Conservation (phyloP, 345 rosid genomes). For the Ricinus communis region DNA sequence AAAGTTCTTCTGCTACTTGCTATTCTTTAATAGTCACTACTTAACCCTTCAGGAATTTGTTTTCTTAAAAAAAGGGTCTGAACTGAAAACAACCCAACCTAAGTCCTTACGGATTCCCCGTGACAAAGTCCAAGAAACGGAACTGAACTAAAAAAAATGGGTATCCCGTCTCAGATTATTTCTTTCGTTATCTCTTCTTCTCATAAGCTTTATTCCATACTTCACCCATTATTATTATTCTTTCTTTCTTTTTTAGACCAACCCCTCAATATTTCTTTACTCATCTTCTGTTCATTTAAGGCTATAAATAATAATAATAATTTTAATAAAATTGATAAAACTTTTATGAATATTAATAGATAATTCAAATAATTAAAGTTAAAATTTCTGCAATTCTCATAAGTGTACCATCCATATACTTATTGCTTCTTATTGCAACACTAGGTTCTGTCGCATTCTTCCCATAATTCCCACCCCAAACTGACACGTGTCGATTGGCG, state of each 20-base stretch:
- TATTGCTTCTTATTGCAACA: not conserved
- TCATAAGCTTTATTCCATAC: not conserved
- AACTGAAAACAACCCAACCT: slow-evolving; percentile 8
- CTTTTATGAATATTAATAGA: too few relatives aligned
- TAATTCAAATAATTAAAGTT: too few relatives aligned
- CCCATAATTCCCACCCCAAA: slow-evolving; percentile 5
- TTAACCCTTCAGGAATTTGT: too few relatives aligned
- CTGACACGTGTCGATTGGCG: slow-evolving; percentile 33
- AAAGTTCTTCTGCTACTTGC: slow-evolving; percentile 9
- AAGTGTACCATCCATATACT: too few relatives aligned
- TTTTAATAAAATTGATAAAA: too few relatives aligned
- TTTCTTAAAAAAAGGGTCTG: not conserved
- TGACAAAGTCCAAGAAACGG: slow-evolving; percentile 15
- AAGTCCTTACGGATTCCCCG: slow-evolving; percentile 21
- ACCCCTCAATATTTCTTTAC: too few relatives aligned
- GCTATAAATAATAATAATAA: too few relatives aligned
- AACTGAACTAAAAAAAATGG: slow-evolving; percentile 12
- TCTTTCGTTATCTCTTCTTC: not conserved
- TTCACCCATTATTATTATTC: too few relatives aligned
- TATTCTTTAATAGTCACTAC: slow-evolving; percentile 3
- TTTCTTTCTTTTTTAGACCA: too few relatives aligned
- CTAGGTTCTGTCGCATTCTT: not conserved
- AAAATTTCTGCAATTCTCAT: too few relatives aligned
- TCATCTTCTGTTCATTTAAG: too few relatives aligned
- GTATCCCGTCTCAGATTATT: not conserved